These are phyloP conservation scores for Chlorencoelia australis DNA, from an alignment of 2,329 filamentous ascomycete species.

Conservation along the genomic window DNA sequence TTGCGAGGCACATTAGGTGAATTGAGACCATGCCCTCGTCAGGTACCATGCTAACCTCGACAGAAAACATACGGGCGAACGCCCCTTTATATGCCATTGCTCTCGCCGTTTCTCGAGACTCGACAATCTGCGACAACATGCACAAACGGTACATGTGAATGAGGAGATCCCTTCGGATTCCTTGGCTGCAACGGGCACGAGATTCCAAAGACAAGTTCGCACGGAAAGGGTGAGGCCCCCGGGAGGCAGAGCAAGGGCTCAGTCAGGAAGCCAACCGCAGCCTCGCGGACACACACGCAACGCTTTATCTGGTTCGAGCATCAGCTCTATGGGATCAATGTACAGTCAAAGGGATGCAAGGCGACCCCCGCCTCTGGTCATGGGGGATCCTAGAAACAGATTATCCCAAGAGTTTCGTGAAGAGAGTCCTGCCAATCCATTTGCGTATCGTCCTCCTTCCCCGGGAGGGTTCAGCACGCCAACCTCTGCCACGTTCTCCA, in stretches of 20 bases:
- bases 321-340: constrained; percentile 59
- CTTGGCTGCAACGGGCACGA: constrained; percentile 80
- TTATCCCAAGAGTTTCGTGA: constrained; percentile 60
- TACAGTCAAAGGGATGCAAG: constrained; percentile 43
- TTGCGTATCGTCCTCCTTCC: constrained; percentile 57
- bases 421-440: constrained; percentile 45
- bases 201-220: constrained; percentile 85
- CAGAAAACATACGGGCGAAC: constrained; percentile 94
- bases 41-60: constrained; percentile 13
- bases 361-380: constrained; percentile 72
- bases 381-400: constrained; percentile 59
- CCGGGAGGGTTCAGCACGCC: constrained; percentile 72
- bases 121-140: constrained; percentile 92
- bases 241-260: constrained; percentile 62
- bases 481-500: constrained; percentile 73
- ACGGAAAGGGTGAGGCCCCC: constrained; percentile 74
- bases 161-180: constrained; percentile 94
- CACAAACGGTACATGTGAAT: constrained; percentile 94
- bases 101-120: constrained; percentile 84
- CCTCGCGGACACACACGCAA: constrained; percentile 75
- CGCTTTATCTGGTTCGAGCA: constrained; percentile 75
- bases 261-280: constrained; percentile 64
- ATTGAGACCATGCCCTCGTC: constrained; percentile 11
- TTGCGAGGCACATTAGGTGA: constrained; percentile 87
- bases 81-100: constrained; percentile 94